These are phyloP conservation scores for Mycena amicta DNA, from an alignment of 768 basidiomycete genomes.

Conservation along the genomic window DNA sequence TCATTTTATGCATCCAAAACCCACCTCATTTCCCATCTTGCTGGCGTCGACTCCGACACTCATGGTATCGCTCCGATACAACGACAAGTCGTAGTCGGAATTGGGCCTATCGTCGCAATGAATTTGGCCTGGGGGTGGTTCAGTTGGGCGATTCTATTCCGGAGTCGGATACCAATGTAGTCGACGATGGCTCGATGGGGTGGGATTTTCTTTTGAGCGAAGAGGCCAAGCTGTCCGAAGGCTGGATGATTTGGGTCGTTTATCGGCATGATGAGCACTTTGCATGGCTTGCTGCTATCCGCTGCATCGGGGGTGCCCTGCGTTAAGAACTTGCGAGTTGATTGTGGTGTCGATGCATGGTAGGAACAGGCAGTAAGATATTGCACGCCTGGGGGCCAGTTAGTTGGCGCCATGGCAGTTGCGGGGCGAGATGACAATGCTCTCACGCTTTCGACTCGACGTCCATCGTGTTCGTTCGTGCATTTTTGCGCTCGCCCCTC, in stretches of 20 bases:
- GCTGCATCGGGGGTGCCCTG: conserved; percentile 24
- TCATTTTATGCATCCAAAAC: too few relatives aligned
- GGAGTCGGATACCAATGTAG: conserved; percentile 54
- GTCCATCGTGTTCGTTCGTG: not conserved
- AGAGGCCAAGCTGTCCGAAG: conserved; percentile 76
- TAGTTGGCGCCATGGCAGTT: not conserved
- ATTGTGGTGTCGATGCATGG: conserved; percentile 57
- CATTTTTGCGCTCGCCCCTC: not conserved
- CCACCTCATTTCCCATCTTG: conserved; percentile 70
- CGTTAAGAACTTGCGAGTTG: conserved; percentile 42
- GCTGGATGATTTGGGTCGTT: conserved; percentile 68
- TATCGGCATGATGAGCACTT: conserved; percentile 62
- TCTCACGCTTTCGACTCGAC: conserved; percentile 19
- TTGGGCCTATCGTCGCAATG: conserved; percentile 73
- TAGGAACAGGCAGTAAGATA: conserved; percentile 57
- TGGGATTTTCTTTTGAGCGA: conserved; percentile 48
- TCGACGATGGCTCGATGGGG: conserved; percentile 71
- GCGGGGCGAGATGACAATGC: not conserved
- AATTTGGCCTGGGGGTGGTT: conserved; percentile 58
- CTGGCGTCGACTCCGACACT: conserved; percentile 81
- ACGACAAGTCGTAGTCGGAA: conserved; percentile 88
- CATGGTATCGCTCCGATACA: conserved; percentile 54
- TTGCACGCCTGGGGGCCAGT: conserved; percentile 37
- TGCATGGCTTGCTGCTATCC: conserved; percentile 24
- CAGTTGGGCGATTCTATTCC: not conserved